Conservation (phyloP, 768 basidiomycete genomes). For the Mycena galopus region DNA sequence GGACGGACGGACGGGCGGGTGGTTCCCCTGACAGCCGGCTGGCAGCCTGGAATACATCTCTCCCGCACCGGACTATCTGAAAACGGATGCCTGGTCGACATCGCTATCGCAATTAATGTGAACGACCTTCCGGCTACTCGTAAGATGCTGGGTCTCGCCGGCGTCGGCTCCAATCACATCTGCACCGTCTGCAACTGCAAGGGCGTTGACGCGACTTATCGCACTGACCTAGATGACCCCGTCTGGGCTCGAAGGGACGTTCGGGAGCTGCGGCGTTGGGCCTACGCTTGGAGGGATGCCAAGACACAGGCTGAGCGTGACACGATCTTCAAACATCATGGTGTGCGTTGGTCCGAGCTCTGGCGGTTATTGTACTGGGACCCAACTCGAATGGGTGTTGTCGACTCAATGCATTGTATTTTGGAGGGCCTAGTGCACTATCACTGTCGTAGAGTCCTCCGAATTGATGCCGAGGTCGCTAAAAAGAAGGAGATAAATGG, state of each 20-base stretch:
- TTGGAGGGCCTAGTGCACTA: too few species aligned
- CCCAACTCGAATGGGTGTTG: too few species aligned
- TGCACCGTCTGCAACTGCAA: slow-evolving; percentile 43
- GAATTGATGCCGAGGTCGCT: too few species aligned
- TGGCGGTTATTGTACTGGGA: too few species aligned
- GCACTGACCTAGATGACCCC: slow-evolving; percentile 31
- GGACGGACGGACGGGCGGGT: too few species aligned
- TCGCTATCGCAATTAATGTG: slow-evolving; percentile 35
- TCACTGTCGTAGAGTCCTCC: too few species aligned
- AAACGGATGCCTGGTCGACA: not conserved
- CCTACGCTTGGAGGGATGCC: slow-evolving; percentile 28
- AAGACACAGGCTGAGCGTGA: slow-evolving; percentile 29
- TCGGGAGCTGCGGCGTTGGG: slow-evolving; percentile 23
- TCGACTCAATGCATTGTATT: too few species aligned
- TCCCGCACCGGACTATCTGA: slow-evolving; percentile 26
- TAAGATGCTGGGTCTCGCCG: slow-evolving; percentile 42
- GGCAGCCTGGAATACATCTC: slow-evolving; percentile 30
- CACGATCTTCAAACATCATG: too few species aligned
- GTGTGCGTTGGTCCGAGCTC: too few species aligned
- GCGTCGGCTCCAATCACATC: slow-evolving; percentile 38
- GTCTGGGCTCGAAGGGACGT: slow-evolving; percentile 32
- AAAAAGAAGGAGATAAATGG: too few species aligned
- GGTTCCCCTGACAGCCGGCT: too few species aligned
- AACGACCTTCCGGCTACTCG: slow-evolving; percentile 46
- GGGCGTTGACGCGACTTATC: slow-evolving; percentile 22